Conservation (phyloP, 495 filamentous ascomycete species). For the Penicillium samsonianum region DNA sequence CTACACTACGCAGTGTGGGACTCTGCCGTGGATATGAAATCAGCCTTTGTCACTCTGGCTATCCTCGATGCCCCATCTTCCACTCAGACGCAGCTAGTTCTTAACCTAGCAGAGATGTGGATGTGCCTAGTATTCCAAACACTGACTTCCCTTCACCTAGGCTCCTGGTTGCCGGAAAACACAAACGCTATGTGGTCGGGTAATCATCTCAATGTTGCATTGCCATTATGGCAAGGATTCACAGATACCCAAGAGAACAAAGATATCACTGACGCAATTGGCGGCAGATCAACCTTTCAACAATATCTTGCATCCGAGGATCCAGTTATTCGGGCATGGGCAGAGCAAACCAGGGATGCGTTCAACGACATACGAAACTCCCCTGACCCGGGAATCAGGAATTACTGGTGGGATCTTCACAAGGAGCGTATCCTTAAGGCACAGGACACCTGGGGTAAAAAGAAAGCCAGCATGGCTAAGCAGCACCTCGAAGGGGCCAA, state of each 20-base stretch:
- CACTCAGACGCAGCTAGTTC: neutral
- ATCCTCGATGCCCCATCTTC: neutral
- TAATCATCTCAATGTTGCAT: slow-evolving; percentile 18
- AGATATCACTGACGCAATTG: neutral
- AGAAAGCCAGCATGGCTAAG: neutral
- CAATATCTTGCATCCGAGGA: neutral
- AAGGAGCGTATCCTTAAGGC: neutral
- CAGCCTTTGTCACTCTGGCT: slow-evolving; percentile 20
- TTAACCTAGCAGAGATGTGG: slow-evolving; percentile 25
- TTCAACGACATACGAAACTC: neutral
- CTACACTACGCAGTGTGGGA: slow-evolving; percentile 23
- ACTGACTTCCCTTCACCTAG: slow-evolving; percentile 8
- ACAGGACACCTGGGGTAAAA: neutral
- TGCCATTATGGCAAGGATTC: slow-evolving; percentile 16
- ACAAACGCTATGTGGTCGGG: slow-evolving; percentile 9
- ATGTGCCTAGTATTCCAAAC: slow-evolving; percentile 18
- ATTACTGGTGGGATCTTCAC: neutral
- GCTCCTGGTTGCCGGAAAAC: slow-evolving; percentile 9
- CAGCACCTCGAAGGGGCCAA: neutral
- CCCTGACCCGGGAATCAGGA: neutral
- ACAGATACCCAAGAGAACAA: neutral
- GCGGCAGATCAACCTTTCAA: neutral
- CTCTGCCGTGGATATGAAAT: slow-evolving; percentile 12
- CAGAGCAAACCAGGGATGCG: neutral
- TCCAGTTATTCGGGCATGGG: neutral